phyloP scores from a whole-genome alignment of 1,284 basidiomycete species.

The Xanthoconium separans region DNA sequence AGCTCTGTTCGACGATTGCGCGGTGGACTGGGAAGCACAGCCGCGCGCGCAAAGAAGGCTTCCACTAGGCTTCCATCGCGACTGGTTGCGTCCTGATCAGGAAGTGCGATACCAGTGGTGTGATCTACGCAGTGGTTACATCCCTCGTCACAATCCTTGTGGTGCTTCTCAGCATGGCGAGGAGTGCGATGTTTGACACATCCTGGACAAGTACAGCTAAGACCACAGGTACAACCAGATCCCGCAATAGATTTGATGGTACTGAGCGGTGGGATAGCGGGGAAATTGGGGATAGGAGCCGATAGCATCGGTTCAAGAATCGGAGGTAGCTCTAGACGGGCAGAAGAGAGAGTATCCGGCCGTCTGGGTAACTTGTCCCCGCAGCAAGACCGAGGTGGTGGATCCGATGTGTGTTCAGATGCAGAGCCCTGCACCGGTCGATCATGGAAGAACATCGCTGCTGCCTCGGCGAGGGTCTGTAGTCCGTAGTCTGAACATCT shows the following conservation, averaged over 20 bases:
- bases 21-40: slow-evolving; percentile 56
- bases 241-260: slow-evolving; percentile 55
- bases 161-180: slow-evolving; percentile 43
- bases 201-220: slow-evolving; percentile 69
- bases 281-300: slow-evolving; percentile 43
- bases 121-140: slow-evolving; percentile 67
- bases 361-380: background rate
- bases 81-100: slow-evolving; percentile 22
- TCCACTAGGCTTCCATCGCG: slow-evolving; percentile 46
- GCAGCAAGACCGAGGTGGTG: slow-evolving; percentile 15
- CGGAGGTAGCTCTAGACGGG: slow-evolving; percentile 29
- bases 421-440: slow-evolving; percentile 5
- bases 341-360: background rate
- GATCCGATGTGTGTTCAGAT: slow-evolving; percentile 4
- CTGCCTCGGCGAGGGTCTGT: slow-evolving; percentile 50
- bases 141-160: slow-evolving; percentile 55
- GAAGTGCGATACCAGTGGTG: slow-evolving; percentile 43
- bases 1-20: slow-evolving; percentile 40
- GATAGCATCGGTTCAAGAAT: slow-evolving; percentile 17
- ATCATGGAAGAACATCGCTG: slow-evolving; percentile 42
- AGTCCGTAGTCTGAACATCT: slow-evolving; percentile 33
- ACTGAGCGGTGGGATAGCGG: slow-evolving; percentile 58
- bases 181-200: slow-evolving; percentile 64
- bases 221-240: slow-evolving; percentile 68
- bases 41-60: slow-evolving; percentile 61